Evolutionary conservation across 108 stramenopile species (phyloP).

Genomic region (Pseudonitzschia multiseries): DNA sequence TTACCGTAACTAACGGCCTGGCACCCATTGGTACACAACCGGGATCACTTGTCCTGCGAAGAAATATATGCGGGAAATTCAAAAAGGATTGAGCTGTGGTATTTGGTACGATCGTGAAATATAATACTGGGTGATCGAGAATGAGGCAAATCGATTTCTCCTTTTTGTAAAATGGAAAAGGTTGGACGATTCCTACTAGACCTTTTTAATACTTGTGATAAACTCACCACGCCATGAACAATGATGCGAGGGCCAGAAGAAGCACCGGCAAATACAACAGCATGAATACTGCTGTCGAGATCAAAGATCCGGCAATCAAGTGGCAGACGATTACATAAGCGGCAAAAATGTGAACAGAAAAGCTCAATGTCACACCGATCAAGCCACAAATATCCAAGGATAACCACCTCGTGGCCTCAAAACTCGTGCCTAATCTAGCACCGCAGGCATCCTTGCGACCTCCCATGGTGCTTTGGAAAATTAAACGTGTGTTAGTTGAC

Average conservation of each 20-base stretch:
- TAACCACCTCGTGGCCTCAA: conserved; percentile 56
- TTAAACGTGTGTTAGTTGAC: not conserved
- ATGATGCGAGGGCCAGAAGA: conserved; percentile 49
- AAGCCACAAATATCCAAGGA: conserved; percentile 71
- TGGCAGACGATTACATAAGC: conserved; percentile 38
- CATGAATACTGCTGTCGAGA: conserved; percentile 40
- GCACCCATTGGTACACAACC: conserved; percentile 86
- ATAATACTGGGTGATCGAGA: not conserved
- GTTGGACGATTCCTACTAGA: not conserved
- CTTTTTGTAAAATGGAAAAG: not conserved
- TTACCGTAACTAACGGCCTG: conserved; percentile 56
- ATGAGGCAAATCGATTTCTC: not conserved
- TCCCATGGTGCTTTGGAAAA: not conserved
- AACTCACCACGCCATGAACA: conserved; percentile 62
- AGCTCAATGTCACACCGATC: conserved; percentile 50
- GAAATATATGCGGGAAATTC: not conserved
- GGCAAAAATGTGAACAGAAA: conserved; percentile 66
- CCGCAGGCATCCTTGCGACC: conserved; percentile 17
- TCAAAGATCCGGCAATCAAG: conserved; percentile 42
- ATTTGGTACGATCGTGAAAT: not conserved
- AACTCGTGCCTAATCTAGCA: conserved; percentile 46
- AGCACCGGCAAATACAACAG: conserved; percentile 50
- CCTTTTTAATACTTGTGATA: not conserved
- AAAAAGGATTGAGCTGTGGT: not conserved
- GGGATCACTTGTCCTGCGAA: conserved; percentile 54